Conservation (phyloP, 2,329 filamentous ascomycete species). For the Penicillium polonicum region DNA sequence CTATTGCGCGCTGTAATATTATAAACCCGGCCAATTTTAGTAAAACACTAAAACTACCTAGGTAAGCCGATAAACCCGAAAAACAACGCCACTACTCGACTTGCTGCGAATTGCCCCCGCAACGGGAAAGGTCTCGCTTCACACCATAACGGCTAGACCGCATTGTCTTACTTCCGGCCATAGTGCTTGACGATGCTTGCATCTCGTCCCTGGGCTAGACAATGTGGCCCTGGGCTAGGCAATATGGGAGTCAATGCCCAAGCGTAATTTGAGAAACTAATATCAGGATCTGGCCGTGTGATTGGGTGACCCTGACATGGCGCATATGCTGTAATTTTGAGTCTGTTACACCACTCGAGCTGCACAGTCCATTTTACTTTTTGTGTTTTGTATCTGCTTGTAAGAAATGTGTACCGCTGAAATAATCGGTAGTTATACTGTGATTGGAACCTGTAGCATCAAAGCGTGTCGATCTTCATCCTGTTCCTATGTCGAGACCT, state of each 20-base stretch:
- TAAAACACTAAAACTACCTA: not conserved
- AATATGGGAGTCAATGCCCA: slow-evolving; percentile 3
- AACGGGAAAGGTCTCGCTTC: slow-evolving; percentile 15
- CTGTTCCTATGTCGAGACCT: slow-evolving; percentile 13
- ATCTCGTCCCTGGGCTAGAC: slow-evolving; percentile 7
- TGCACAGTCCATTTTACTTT: not conserved
- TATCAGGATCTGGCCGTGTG: not conserved
- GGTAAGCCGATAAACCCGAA: not conserved
- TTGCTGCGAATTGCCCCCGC: slow-evolving; percentile 10
- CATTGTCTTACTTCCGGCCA: slow-evolving; percentile 4
- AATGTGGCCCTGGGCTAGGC: slow-evolving; percentile 8
- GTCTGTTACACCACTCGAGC: not conserved
- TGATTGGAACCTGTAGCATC: not conserved
- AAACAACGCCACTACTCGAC: not conserved
- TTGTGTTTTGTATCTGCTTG: not conserved
- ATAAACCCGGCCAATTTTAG: not conserved
- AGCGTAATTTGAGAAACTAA: not conserved
- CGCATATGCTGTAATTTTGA: not conserved
- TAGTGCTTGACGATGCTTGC: slow-evolving; percentile 22
- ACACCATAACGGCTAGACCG: slow-evolving; percentile 11
- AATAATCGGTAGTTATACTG: not conserved
- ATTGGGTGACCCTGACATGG: slow-evolving; percentile 7
- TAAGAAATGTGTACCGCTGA: not conserved
- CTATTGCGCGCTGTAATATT: not conserved
- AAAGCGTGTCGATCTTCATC: slow-evolving; percentile 15